Evolutionary conservation across 768 basidiomycete genomes (phyloP).

Genomic region (Tephrocybe sp.): DNA sequence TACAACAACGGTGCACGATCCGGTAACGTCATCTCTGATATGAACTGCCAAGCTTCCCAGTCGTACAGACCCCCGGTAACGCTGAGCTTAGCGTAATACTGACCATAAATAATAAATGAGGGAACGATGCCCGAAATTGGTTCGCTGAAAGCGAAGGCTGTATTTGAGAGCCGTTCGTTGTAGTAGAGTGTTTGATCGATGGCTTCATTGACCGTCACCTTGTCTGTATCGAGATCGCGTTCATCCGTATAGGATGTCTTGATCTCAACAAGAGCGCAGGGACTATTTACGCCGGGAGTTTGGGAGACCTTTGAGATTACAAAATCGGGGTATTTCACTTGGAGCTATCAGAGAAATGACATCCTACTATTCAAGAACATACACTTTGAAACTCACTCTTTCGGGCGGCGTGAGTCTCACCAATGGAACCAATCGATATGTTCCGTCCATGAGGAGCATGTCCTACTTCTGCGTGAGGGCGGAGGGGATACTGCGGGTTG

Average conservation of each 20-base stretch:
- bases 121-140: neutral
- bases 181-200: neutral
- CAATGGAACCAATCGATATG: neutral
- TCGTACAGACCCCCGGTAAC: neutral
- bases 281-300: neutral
- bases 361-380: neutral
- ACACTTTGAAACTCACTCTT: neutral
- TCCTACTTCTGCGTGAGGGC: constrained; percentile 1
- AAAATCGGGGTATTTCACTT: constrained; percentile 2
- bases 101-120: neutral
- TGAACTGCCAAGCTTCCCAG: neutral
- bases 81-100: neutral
- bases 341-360: neutral
- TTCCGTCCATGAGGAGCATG: neutral
- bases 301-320: neutral
- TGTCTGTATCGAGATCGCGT: neutral
- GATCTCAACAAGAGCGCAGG: neutral
- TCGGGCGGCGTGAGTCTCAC: neutral
- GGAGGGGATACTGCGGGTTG: constrained; percentile 3
- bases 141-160: neutral
- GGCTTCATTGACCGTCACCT: neutral
- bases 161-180: neutral
- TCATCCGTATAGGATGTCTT: neutral
- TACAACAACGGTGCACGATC: constrained; percentile 3
- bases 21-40: neutral